These are phyloP conservation scores for Apodospora peruviana DNA, from an alignment of 495 filamentous ascomycete species.

Conservation along the genomic window DNA sequence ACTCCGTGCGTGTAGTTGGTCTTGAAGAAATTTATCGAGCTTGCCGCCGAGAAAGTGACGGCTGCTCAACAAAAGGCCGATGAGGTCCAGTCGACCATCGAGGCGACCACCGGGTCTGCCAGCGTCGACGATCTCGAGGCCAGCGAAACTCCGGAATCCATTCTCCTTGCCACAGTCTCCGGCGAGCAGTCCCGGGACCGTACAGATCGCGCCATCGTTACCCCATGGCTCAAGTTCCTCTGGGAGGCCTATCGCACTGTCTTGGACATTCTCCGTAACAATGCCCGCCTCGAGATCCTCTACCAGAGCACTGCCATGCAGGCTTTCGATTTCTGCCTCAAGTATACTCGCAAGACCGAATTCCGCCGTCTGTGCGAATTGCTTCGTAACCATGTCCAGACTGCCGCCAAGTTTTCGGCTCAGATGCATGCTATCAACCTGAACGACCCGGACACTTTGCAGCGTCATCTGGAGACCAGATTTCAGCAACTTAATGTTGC, in stretches of 20 bases:
- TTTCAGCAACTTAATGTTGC: constrained; percentile 98
- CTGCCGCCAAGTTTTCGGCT: constrained; percentile 96
- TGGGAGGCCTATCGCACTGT: constrained; percentile 99
- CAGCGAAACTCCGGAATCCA: constrained; percentile 95
- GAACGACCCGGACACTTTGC: constrained; percentile 92
- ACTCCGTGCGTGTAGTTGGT: constrained; percentile 67
- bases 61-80: constrained; percentile 95
- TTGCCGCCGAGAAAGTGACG: constrained; percentile 92
- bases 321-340: constrained; percentile 96
- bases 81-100: constrained; percentile 82
- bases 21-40: constrained; percentile 93
- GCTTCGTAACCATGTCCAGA: constrained; percentile 96
- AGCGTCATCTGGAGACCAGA: constrained; percentile 93
- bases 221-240: constrained; percentile 97
- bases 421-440: constrained; percentile 99
- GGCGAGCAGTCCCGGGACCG: constrained; percentile 95
- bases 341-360: constrained; percentile 97
- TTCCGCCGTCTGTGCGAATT: constrained; percentile 98
- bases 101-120: constrained; percentile 54
- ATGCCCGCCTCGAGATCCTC: constrained; percentile 93
- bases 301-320: constrained; percentile 97
- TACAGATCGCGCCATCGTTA: constrained; percentile 95
- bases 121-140: constrained; percentile 95
- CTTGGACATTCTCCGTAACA: constrained; percentile 96
- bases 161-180: constrained; percentile 94